Conservation (phyloP, 257 asterid genomes). For the Petunia secreta region DNA sequence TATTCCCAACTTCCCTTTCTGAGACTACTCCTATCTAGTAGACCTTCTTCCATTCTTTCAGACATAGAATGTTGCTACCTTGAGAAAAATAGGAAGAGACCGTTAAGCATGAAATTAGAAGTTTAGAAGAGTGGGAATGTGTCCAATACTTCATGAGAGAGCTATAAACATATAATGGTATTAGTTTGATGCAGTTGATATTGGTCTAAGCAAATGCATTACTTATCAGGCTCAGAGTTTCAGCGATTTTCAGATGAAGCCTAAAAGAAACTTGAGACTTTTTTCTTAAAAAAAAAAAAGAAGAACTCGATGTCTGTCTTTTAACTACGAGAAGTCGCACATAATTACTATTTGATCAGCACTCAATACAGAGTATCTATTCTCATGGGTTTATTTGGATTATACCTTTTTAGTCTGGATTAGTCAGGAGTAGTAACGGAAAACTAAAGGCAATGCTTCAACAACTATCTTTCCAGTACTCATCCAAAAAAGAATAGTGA, state of each 20-base stretch:
- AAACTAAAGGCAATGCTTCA: not conserved
- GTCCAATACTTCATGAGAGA: not conserved
- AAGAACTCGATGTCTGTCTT: not conserved
- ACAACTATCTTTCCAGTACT: conserved; percentile 3
- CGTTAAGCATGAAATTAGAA: not conserved
- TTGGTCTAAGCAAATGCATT: not conserved
- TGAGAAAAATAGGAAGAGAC: not conserved
- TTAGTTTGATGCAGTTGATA: not conserved
- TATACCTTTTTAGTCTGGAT: not conserved
- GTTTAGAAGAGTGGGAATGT: conserved; percentile 4
- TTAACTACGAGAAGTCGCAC: not conserved
- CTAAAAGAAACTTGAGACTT: not conserved
- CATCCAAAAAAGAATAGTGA: not conserved
- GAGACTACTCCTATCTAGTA: conserved; percentile 15
- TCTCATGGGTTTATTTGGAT: not conserved
- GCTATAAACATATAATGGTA: not conserved
- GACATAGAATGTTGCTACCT: not conserved
- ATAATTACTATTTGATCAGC: not conserved
- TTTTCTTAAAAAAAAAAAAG: no score
- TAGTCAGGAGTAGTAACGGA: not conserved
- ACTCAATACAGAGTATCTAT: not conserved
- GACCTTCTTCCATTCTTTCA: conserved; percentile 10
- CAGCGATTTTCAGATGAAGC: not conserved
- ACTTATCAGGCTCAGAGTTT: not conserved
- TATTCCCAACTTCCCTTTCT: not conserved